Evolutionary conservation across 768 basidiomycete species (phyloP).

Genomic region (Calocybe cyanea): DNA sequence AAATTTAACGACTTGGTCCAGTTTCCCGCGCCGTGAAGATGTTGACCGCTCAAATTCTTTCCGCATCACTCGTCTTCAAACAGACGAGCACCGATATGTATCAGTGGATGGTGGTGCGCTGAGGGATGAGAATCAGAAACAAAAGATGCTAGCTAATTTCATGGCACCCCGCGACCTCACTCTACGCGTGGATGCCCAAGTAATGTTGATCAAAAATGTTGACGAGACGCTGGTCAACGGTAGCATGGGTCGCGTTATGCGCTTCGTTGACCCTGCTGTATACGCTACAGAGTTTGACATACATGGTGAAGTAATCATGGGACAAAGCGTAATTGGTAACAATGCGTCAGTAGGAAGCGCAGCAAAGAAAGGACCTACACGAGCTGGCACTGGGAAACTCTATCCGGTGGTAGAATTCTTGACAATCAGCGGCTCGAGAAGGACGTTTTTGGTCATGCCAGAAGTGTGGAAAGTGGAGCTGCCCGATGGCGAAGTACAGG

Average conservation of each 20-base stretch:
- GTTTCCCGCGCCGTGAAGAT: slow-evolving; percentile 89
- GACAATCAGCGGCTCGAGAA: slow-evolving; percentile 50
- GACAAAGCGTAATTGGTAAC: slow-evolving; percentile 25
- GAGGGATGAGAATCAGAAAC: slow-evolving; percentile 48
- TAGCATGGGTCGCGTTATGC: slow-evolving; percentile 80
- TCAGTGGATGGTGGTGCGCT: slow-evolving; percentile 66
- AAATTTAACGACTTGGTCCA: slow-evolving; percentile 23
- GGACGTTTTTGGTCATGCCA: slow-evolving; percentile 56
- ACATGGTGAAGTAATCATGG: slow-evolving; percentile 24
- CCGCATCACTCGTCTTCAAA: slow-evolving; percentile 60
- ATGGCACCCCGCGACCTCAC: slow-evolving; percentile 77
- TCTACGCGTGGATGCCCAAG: slow-evolving; percentile 80
- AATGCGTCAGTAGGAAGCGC: slow-evolving; percentile 20
- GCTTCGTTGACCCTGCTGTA: slow-evolving; percentile 57
- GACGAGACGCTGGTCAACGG: slow-evolving; percentile 93
- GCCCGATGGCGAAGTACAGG: slow-evolving; percentile 83
- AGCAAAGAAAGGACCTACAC: slow-evolving; percentile 23
- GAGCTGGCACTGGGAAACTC: slow-evolving; percentile 18
- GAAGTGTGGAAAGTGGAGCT: slow-evolving; percentile 87
- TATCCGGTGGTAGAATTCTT: slow-evolving; percentile 81
- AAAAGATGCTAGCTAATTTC: slow-evolving; percentile 83
- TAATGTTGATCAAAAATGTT: slow-evolving; percentile 94
- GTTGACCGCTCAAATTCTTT: slow-evolving; percentile 80
- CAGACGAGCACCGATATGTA: slow-evolving; percentile 47
- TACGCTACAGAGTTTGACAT: slow-evolving; percentile 38